Evolutionary conservation across 106 monocot species (phyloP).

Genomic region (Platanthera zijinensis): DNA sequence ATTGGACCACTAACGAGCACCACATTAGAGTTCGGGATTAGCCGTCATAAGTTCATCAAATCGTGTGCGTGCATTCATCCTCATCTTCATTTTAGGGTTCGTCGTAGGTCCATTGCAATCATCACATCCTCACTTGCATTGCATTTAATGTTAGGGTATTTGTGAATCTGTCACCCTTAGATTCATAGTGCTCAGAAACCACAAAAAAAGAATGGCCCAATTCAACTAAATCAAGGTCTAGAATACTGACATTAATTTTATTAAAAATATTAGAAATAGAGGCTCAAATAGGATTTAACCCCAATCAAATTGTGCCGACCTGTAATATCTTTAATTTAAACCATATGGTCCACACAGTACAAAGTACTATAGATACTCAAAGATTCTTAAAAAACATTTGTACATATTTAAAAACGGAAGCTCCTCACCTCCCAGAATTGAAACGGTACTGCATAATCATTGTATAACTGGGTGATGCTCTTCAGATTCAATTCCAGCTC

Average conservation of each 20-base stretch:
- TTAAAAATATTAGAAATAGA: neutral
- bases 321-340: neutral
- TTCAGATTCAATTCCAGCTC: conserved; percentile 77
- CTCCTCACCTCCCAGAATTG: conserved; percentile 85
- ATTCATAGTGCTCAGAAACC: neutral
- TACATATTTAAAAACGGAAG: conserved; percentile 1
- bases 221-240: neutral
- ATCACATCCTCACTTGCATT: too few species aligned
- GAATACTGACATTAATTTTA: neutral
- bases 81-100: too few species aligned
- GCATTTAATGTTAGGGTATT: too few species aligned
- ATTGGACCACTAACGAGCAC: too few species aligned
- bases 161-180: too few species aligned
- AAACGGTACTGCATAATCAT: conserved; percentile 96
- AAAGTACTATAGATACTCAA: neutral
- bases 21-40: too few species aligned
- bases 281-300: neutral
- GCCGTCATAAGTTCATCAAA: too few species aligned
- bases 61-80: too few species aligned
- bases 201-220: neutral
- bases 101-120: too few species aligned
- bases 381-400: neutral
- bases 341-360: neutral
- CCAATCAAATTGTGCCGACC: neutral
- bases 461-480: conserved; percentile 95